Percentiles rank a stretch among this genome's conserved stretches.
Conservation (phyloP, 2,329 filamentous ascomycete genomes). For the Colletotrichum sp. region DNA sequence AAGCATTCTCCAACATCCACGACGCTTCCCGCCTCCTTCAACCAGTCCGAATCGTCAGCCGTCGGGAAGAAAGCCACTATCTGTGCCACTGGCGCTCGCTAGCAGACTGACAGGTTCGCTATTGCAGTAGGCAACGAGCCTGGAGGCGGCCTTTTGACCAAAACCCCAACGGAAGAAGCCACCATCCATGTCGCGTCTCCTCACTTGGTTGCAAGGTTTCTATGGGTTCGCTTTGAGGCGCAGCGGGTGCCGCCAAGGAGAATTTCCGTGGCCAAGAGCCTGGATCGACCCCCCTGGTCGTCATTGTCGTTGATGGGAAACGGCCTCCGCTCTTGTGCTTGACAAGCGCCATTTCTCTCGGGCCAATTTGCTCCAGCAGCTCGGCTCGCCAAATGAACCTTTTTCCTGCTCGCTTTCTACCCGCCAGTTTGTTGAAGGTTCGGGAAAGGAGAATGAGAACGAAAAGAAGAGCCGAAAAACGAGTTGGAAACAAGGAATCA, state of each 20-base stretch:
- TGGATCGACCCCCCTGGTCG: neutral
- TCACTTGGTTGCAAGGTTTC: neutral
- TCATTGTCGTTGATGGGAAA: constrained; percentile 1
- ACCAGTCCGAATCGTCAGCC: neutral
- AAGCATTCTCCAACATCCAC: neutral
- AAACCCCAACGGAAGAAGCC: neutral
- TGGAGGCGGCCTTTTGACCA: neutral
- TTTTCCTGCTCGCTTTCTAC: neutral
- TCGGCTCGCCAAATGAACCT: constrained; percentile 9
- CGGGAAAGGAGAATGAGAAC: neutral
- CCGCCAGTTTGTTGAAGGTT: neutral
- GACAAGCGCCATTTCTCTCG: constrained; percentile 8
- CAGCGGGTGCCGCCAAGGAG: constrained; percentile 7
- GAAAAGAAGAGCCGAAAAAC: neutral
- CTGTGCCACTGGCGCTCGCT: neutral
- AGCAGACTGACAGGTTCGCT: neutral
- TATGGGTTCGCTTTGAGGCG: neutral
- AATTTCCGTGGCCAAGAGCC: constrained; percentile 3
- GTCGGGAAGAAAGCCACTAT: neutral
- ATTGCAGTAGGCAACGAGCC: neutral
- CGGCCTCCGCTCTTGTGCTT: constrained; percentile 1
- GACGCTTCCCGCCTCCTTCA: neutral
- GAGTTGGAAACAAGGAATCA: neutral
- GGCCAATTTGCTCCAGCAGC: constrained; percentile 2
- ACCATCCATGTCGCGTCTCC: neutral